Percentiles rank a stretch among this genome's conserved stretches.
phyloP scores from a whole-genome alignment of 139 green algal species.

The Choricystis sp. region DNA sequence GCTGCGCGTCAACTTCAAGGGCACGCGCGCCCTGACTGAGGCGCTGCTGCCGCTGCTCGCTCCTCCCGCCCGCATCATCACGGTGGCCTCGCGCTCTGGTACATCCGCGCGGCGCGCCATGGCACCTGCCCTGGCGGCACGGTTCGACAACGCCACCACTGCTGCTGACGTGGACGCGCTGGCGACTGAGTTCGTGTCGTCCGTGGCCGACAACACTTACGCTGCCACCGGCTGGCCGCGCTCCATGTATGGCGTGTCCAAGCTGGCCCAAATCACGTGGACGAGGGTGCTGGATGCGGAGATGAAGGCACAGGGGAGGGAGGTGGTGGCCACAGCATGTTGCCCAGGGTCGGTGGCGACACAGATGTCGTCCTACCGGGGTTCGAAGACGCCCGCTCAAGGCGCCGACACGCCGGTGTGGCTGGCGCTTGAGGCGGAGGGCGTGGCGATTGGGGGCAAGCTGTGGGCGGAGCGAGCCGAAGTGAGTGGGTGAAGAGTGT shows the following conservation, averaged over 20 bases:
- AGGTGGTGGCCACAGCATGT: constrained; percentile 27
- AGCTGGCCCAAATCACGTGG: constrained; percentile 33
- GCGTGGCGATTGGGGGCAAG: too few species aligned
- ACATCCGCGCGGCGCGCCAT: constrained; percentile 3
- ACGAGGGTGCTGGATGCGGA: constrained; percentile 31
- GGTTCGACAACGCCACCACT: constrained; percentile 11
- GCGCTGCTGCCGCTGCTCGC: constrained; percentile 22
- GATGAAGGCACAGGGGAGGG: constrained; percentile 3
- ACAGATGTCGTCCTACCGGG: constrained; percentile 29
- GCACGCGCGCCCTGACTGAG: constrained; percentile 18
- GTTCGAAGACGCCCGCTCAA: constrained; percentile 20
- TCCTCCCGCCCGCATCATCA: constrained; percentile 26
- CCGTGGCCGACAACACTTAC: constrained; percentile 15
- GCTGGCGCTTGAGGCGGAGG: too few species aligned
- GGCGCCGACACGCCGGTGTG: constrained; percentile 46
- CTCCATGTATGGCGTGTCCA: constrained; percentile 41
- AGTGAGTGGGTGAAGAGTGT: too few species aligned
- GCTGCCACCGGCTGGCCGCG: constrained; percentile 11
- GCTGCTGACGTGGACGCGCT: constrained; percentile 21
- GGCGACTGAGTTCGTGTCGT: constrained; percentile 22
- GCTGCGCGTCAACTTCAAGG: constrained; percentile 26
- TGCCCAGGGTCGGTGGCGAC: constrained; percentile 36
- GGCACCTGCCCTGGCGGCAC: constrained; percentile 5
- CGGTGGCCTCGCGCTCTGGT: constrained; percentile 15
- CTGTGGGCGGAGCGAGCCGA: too few species aligned